Evolutionary conservation across 352 stramenopile genomes (phyloP), one percentile per base, ranked within the genome.

Genomic region (Phytophthora nicotianae): DNA sequence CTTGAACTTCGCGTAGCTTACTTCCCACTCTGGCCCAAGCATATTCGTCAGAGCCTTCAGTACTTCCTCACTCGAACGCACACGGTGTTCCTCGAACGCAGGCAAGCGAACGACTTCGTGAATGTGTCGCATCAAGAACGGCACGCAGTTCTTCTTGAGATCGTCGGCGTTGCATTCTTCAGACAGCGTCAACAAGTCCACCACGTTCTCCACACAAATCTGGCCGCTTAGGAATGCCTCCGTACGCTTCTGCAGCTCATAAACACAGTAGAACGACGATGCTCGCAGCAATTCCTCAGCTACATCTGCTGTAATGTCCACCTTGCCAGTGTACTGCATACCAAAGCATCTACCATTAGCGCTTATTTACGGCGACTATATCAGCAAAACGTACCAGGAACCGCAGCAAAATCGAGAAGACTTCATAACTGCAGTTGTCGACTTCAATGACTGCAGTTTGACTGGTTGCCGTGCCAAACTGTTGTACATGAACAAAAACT

Each of bases 401-500:
- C 5, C 86, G 83, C 29, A 96, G 70, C 23, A 96, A 47, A 17
- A 93, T 79, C 5, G 81, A 91, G 56, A 96, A 96, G 8, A 93
- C 86, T 79, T 92, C 83, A 41, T 94, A 95, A 60, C 81, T 91
- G 72, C 84, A 93, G 69, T 96, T 93, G 64, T 95, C 83, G 16
- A 96, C 84, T 63, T 96, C 88, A 24, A 96, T 91, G 72, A 93
- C 89, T 3, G 79, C 84, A 11, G 88, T 95, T 62, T 89, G 83
- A 61, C 81, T 93, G 2, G 83, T 91, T 11, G 84, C 79, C 2
- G 82, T 85, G 32, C 81, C 87, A 74, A 96, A 92, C 86, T 96
- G 56, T 26, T 72, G 35, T 27, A 73, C 8, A 65, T 23, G 41
- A 68, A 29, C 17, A 53, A 61, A 37, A 42, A 9, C 40, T 49